These are phyloP conservation scores for Fraxinus albicans DNA, from an alignment of 305 asterid genomes.

Conservation along the genomic window DNA sequence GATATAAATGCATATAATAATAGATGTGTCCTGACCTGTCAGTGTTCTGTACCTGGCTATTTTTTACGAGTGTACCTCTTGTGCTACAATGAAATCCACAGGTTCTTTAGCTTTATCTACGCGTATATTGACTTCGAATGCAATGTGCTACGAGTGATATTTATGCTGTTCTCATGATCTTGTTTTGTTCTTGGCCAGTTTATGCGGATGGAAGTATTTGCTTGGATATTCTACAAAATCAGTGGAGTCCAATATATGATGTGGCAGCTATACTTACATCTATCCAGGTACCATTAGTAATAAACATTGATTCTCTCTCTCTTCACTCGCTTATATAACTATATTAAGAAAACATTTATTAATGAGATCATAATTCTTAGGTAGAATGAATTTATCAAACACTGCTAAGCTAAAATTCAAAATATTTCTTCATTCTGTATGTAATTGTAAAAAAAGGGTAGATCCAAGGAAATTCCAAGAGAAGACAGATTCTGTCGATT, in stretches of 20 bases:
- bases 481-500: not conserved
- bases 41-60: not conserved
- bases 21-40: not conserved
- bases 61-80: not conserved
- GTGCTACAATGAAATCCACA: not conserved
- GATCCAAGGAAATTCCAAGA: not conserved
- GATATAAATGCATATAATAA: not conserved
- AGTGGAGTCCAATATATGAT: constrained; percentile 88
- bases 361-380: not conserved
- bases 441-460: not conserved
- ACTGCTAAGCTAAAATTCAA: not conserved
- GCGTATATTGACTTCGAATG: not conserved
- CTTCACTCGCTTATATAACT: not conserved
- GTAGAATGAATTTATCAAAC: not conserved
- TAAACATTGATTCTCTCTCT: not conserved
- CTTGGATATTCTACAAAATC: constrained; percentile 78
- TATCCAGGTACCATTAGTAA: constrained; percentile 51
- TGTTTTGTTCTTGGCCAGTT: constrained; percentile 37
- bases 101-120: not conserved
- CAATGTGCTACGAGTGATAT: not conserved
- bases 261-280: constrained; percentile 83
- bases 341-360: not conserved
- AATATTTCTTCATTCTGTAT: not conserved
- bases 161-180: constrained; percentile 2
- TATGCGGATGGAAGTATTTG: constrained; percentile 88